Evolutionary conservation across 2,329 filamentous ascomycete genomes (phyloP).

Genomic region (Verticillium tricorpus): DNA sequence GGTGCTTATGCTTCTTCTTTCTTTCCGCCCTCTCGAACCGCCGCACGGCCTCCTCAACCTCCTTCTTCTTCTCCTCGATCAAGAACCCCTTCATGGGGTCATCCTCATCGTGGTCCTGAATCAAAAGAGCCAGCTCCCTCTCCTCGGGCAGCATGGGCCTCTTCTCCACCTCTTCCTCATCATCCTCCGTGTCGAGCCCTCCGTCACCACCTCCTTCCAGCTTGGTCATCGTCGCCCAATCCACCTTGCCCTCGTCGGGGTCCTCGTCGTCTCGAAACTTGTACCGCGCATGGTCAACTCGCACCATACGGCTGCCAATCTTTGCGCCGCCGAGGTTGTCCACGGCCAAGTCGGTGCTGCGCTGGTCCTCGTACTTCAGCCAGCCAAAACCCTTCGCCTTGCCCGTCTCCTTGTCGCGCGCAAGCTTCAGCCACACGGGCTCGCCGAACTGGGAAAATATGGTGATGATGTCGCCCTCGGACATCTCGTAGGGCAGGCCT

Average conservation of each 20-base stretch:
- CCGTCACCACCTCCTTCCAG: conserved; percentile 46
- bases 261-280: conserved; percentile 79
- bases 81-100: conserved; percentile 96
- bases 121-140: conserved; percentile 68
- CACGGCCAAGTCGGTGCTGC: conserved; percentile 91
- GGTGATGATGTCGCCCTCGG: conserved; percentile 91
- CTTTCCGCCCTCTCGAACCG: conserved; percentile 45
- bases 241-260: conserved; percentile 52
- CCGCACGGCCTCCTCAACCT: conserved; percentile 67
- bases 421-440: conserved; percentile 86
- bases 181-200: conserved; percentile 40
- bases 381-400: conserved; percentile 94
- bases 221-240: conserved; percentile 55
- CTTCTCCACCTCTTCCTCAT: conserved; percentile 33
- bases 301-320: conserved; percentile 72
- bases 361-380: conserved; percentile 97
- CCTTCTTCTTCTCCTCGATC: conserved; percentile 86
- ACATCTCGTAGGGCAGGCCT: conserved; percentile 85
- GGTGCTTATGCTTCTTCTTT: conserved; percentile 41
- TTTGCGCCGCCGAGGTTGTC: conserved; percentile 90
- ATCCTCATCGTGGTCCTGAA: conserved; percentile 83
- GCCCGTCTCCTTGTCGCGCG: conserved; percentile 92
- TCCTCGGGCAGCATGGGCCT: conserved; percentile 76
- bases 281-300: conserved; percentile 91
- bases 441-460: conserved; percentile 98